Evolutionary conservation across 495 filamentous ascomycete species (phyloP).

Genomic region (Penicillium tannophilum): DNA sequence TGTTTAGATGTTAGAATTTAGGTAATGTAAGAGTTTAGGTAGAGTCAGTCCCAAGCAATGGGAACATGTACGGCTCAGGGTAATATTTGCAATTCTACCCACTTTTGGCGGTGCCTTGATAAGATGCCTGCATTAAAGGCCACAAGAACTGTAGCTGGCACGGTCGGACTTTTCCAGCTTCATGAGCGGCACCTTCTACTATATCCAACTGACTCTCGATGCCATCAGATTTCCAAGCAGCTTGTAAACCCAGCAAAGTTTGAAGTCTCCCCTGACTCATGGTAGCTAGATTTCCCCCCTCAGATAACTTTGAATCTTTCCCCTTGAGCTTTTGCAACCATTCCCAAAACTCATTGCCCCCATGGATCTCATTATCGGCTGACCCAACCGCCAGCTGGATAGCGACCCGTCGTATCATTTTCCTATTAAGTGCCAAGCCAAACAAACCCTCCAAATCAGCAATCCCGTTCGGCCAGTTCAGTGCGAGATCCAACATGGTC

Average conservation of each 20-base stretch:
- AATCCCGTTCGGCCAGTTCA: neutral
- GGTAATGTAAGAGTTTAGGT: too few relatives aligned
- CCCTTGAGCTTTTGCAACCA: neutral
- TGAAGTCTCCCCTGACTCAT: neutral
- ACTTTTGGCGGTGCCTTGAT: neutral
- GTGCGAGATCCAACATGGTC: neutral
- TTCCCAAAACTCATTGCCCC: slow-evolving; percentile 2
- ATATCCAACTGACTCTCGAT: neutral
- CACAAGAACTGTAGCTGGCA: neutral
- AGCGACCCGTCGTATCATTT: neutral
- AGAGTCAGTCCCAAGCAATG: too few relatives aligned
- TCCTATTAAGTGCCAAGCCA: neutral
- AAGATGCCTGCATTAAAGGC: neutral
- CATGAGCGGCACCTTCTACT: neutral
- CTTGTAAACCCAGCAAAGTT: neutral
- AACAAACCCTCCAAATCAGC: neutral
- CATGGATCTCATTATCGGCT: neutral
- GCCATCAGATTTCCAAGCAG: neutral
- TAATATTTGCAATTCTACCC: too few relatives aligned
- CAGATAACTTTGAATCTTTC: neutral
- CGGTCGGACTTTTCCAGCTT: neutral
- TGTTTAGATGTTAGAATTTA: too few relatives aligned
- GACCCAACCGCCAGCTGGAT: neutral
- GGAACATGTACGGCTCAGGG: too few relatives aligned
- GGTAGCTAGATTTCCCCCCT: neutral